Evolutionary conservation across 2,329 filamentous ascomycete genomes (phyloP), one percentile per base, ranked within the genome.

Genomic region (Beauveria bassiana): DNA sequence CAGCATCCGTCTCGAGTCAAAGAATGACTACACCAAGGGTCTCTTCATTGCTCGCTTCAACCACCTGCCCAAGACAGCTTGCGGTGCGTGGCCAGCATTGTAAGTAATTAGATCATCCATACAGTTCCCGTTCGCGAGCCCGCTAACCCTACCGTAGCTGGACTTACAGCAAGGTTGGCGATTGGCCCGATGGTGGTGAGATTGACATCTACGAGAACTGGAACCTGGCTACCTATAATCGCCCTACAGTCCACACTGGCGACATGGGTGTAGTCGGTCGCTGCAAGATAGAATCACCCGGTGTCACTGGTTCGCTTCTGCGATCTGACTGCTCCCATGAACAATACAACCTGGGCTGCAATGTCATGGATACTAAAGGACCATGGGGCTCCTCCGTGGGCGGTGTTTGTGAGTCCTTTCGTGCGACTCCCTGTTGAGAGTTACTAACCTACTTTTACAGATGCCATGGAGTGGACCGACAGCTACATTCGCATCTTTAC

Each of bases 11-110:
- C 71, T 92, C 18, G 81, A 85, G 64, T 89, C 86, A 70, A 85
- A 80, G 62, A 78, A 79, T 54, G 70, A 73, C 7, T 92, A 88
- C 75, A 83, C 79, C 64, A 79, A 85, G 62, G 88, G 86, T 28
- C 82, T 91, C 31, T 81, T 91, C 68, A 83, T 92, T 49, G 78
- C 87, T 50, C 85, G 90, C 69, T 83, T 91, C 65, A 78, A 76
- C 16, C 87, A 91, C 68, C 85, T 92, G 75, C 88, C 89, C 34
- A 78, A 77, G 61, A 79, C 81, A 10, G 76, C 79, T 49, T 91
- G 89, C 67, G 88, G 89, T 56, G 79, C 82, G 8, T 92, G 89
- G 89, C 89, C 89, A 4, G 86, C 88, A 74, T 80, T 87, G 79
- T 84, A 75, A 73, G 75, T 46, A n/a, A 16, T 6, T 14, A 16